Conservation (phyloP, 169 alveolate genomes). For the Cryptosporidium bovis region DNA sequence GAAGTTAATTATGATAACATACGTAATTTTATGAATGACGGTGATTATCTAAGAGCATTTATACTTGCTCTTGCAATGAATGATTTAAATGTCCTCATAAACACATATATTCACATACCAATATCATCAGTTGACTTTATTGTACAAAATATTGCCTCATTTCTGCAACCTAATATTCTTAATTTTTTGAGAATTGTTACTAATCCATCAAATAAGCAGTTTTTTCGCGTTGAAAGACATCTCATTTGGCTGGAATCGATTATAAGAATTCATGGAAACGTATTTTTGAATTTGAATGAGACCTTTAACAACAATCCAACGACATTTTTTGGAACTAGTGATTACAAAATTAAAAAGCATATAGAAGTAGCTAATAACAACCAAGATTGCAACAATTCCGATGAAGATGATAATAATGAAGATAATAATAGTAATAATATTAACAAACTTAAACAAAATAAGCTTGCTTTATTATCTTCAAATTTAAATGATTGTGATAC, state of each 20-base stretch:
- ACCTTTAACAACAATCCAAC: neutral
- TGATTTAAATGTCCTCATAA: conserved; percentile 80
- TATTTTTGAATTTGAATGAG: conserved; percentile 67
- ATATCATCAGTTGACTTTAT: conserved; percentile 68
- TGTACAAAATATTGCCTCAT: conserved; percentile 74
- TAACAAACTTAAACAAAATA: conserved; percentile 47
- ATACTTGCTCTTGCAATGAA: conserved; percentile 85
- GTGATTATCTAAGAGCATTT: conserved; percentile 81
- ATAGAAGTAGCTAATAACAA: neutral
- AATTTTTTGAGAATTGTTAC: conserved; percentile 75
- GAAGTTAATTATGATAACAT: conserved; percentile 82
- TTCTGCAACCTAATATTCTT: conserved; percentile 77
- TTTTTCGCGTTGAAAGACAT: conserved; percentile 74
- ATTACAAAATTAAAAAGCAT: neutral
- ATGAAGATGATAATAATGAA: neutral
- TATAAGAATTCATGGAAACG: conserved; percentile 76
- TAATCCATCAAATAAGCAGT: conserved; percentile 65
- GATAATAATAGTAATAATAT: neutral
- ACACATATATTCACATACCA: conserved; percentile 82
- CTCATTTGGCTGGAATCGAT: conserved; percentile 77
- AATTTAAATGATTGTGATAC: conserved; percentile 32
- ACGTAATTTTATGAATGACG: conserved; percentile 75
- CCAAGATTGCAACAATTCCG: neutral
- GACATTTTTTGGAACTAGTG: neutral
- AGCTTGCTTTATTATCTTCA: conserved; percentile 34